Evolutionary conservation across 225 moss, liverwort and hornwort species (phyloP), one percentile per base, ranked within the genome.

Genomic region (Physcomitrium patens): DNA sequence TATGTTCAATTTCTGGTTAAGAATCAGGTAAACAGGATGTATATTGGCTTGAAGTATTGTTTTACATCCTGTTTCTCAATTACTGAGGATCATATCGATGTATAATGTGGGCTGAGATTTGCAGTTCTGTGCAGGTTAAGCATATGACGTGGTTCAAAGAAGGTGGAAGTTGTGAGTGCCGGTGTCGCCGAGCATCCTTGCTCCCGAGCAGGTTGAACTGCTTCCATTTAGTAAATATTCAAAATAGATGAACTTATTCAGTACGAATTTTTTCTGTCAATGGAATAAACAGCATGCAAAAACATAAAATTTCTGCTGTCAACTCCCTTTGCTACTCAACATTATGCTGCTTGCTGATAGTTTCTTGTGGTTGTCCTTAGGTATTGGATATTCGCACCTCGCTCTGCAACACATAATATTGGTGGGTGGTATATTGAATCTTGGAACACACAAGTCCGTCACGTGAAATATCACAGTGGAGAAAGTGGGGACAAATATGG

Each of bases 351-450:
- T 76, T 37, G 23, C 16, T 26, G 31, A 37, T 37, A 57, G 41
- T 63, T 60, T 20, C 37, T 69, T 78, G 47, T 79, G 76, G 68
- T 82, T 54, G 44, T 67, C 28, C 17, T 31, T 37, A 97, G 96
- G 80, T 97, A 84, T 71, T 97, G 96, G 96, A 76, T 97, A 79
- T 97, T 94, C 79, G 90, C 91, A 78, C 96, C 96, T 12, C 88
- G 96, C 71, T 84, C 89, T 73, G 82, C 89, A 69, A 97, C 94
- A 42, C 94, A 94, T 77, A 90, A 94, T 63, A 88, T 97, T 75
- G 96, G 94, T 63, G 96, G 96, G 59, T 97, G 96, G 96, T 94
- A 97, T 72, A 86, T 97, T 76, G 96, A 97, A 78, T 90, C 84
- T 48, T 97, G 92, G 76, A 76, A 66, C 67, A 76, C 81, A 73